Conservation (phyloP, 257 asterid species). For the Solanum lycopersicoides region DNA sequence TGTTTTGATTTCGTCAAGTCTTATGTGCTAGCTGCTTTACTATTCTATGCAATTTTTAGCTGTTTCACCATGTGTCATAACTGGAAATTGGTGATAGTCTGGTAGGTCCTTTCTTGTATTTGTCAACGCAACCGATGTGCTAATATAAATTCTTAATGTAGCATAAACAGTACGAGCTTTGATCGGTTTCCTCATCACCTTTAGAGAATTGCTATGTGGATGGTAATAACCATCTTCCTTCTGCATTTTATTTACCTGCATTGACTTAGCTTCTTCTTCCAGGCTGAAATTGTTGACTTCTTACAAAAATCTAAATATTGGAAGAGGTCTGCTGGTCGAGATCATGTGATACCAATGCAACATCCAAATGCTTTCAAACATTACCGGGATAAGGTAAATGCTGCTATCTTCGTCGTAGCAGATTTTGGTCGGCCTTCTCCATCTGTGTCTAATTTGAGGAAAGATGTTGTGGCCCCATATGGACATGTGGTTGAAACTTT, state of each 20-base stretch:
- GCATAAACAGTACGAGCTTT: neutral
- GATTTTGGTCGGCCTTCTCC: constrained; percentile 77
- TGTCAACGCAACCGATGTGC: neutral
- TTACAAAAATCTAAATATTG: constrained; percentile 55
- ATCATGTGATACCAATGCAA: constrained; percentile 84
- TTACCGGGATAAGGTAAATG: constrained; percentile 49
- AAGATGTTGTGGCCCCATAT: constrained; percentile 93
- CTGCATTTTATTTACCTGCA: neutral
- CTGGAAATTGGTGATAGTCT: neutral
- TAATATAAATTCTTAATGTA: neutral
- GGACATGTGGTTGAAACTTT: constrained; percentile 71
- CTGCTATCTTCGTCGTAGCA: constrained; percentile 74
- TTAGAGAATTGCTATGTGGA: neutral
- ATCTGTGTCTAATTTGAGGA: constrained; percentile 48
- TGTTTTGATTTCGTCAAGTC: neutral
- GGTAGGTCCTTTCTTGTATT: neutral
- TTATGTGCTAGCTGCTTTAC: neutral
- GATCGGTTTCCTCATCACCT: neutral
- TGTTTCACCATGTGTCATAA: neutral
- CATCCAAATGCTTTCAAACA: constrained; percentile 95
- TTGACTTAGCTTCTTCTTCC: constrained; percentile 8
- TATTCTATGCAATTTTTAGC: neutral
- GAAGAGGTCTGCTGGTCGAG: constrained; percentile 72
- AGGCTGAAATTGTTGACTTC: constrained; percentile 63
- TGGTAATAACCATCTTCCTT: neutral